Base-by-base conservation (phyloP, 1,139 yeast genomes). In the Taphrina communis region DNA sequence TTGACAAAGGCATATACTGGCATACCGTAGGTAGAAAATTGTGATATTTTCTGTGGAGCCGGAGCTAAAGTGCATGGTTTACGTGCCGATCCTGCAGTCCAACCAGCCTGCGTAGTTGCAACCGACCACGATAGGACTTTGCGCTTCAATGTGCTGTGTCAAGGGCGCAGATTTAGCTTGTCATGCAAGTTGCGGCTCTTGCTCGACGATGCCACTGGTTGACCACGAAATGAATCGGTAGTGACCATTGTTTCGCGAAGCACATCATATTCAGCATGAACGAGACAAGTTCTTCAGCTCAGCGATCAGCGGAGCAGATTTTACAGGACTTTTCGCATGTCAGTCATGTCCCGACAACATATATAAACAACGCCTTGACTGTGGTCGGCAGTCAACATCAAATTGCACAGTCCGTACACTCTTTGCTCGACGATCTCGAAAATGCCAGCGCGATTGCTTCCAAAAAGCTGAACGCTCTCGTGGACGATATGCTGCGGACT, bases 401-500 rank as follows among this genome's bases (percentile, higher is more conserved):
- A 14, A 61, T 61, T 17, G 35, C 44, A 12, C 39, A 41, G 17
- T 50, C 57, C 31, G 58, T 56, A 19, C 36, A 52, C 25, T 12
- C 56, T 12, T 48, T 57, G 48, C 48, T 65, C 25, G 56, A 35
- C 21, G 56, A 59, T 36, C 68, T 65, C 38, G 68, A 65, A 39
- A 17, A 12, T 6, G 57, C 55, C n/a, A 58, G 65, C 31, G 41
- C 41, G 6, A 48, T 38, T 6, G 57, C 65, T 19, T 58, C 63
- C 19, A 46, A 57, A 9, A 52, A 57, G 31, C 41, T 65, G 9
- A 44, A 57, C 39, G 6, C 42, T 19, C 25, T 57, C 17, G 50
- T 46, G 50, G 56, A 65, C 35, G 68, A 65, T 17, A 65, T 65
- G 62, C 36, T 65, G 25, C 52, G 63, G 25, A 38, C 62, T 19